Base-by-base conservation (phyloP, 352 stramenopile species). In the Phytophthora quininea region DNA sequence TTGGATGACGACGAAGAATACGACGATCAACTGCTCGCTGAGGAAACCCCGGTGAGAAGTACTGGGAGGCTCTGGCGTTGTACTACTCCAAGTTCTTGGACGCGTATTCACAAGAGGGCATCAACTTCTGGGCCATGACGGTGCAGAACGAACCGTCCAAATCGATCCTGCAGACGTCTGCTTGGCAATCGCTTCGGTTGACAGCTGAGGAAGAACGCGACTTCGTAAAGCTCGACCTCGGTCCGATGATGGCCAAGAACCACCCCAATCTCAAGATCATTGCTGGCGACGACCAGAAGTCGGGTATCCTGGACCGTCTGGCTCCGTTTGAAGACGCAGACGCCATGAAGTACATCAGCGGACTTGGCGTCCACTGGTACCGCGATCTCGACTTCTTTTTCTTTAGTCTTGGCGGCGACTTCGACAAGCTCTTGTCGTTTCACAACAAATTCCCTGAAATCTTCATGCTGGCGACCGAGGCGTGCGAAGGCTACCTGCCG, bases 331-430 rank as follows among this genome's bases (percentile, higher is more conserved):
- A 73, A 29, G 69, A 86, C 27, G 46, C 38, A 3, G 80, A 89
- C 4, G 56, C 70, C 1, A 46, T 49, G n/a, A 54, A 91, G 67
- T 96, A 93, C 67, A 52, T 96, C 2, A 65, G 78, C 40, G 89
- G 89, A n/a, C 76, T 96, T 46, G 90, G 80, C 3, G 89, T 94
- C 58, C 90, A 97, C 62, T 97, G 89, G 86, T 92, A 94, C 67
- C 74, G 64, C 29, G 60, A 79, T 51, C 52, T 72, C 24, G 79
- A 86, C 40, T 84, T 83, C 29, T 50, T 66, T 7, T 43, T 74
- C 8, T 43, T 74, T 8, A 61, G 68, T 37, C 31, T 43, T 4
- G 58, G 53, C 10, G 75, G 73, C 15, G 73, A 76, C 53, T 88
- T 88, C 53, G 64, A 62, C 4, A 60, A 75, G 15, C 64, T 88